Base-by-base conservation (phyloP, 768 basidiomycete genomes). In the Tylopilus rubrobrunneus region DNA sequence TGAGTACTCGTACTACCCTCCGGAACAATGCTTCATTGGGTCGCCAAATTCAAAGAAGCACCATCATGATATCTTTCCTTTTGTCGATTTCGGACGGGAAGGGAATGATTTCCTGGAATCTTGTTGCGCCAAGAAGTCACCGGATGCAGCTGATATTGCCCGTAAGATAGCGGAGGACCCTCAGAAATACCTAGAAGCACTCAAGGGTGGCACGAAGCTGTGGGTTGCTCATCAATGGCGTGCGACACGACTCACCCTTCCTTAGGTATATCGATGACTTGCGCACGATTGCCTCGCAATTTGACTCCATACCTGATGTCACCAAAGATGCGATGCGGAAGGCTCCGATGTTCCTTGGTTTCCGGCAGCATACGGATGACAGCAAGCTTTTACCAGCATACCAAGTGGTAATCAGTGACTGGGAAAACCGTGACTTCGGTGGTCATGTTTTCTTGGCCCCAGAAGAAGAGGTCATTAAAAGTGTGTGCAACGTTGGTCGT, bases 11-110 rank as follows among this genome's bases (percentile, higher is more conserved):
- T 25, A 25, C 28, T 2, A 49, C 2, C 21, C 31, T 15, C 59
- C 59, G 3, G 61, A 58, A 25, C 45, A 60, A 7, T 60, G 59
- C 25, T 62, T 62, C 48, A 48, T 62, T 21, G 8, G 0, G 19
- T 62, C 56, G 1, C 8, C 45, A 1, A 36, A 45, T 1, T 42
- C 39, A 19, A 53, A 57, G 51, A 34, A 34, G 2, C 51, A 57
- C 37, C 15, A 58, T 62, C 55, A 50, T 10, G 5, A 12, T 15
- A 41, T 48, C 28, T 60, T 60, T 39, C 21, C 59, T 7, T 62
- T 57, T 19, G 59, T 60, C 12, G 28, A 60, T 50, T 60, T 60
- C 19, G 37, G 51, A 19, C 48, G 4, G 28, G n/a, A 29, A 21
- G 48, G 48, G 11, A 48, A 39, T 40, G 8, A 11, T 29, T 60